A percentile compares a stretch with the other conserved stretches of the same genome.
Evolutionary conservation across 805 yeast species (phyloP).

Genomic region (Candida saitoana): DNA sequence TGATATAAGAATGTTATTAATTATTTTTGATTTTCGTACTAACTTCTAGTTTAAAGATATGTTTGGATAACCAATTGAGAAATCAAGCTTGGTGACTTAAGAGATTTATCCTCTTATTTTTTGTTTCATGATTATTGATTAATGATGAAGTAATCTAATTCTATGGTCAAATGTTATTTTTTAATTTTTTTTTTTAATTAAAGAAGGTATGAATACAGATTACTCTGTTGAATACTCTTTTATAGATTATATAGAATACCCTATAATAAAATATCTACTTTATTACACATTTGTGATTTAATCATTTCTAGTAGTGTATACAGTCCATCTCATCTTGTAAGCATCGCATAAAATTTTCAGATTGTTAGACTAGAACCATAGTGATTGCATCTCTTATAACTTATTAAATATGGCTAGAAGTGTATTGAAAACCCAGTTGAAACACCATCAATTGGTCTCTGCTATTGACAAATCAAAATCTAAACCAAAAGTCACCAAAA

Average conservation of each 20-base stretch:
- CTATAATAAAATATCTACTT: too few relatives aligned
- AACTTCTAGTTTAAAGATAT: background rate
- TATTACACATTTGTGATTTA: too few relatives aligned
- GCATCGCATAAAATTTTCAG: conserved; percentile 5
- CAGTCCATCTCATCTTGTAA: background rate
- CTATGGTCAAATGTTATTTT: too few relatives aligned
- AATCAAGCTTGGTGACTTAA: too few relatives aligned
- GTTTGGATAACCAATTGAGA: too few relatives aligned
- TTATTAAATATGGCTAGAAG: conserved; percentile 25
- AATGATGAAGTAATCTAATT: too few relatives aligned
- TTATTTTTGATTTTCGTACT: background rate
- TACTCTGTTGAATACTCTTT: too few relatives aligned
- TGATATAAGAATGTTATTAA: too few relatives aligned
- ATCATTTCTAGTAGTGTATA: conserved; percentile 1
- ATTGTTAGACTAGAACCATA: background rate
- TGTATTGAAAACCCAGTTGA: conserved; percentile 31
- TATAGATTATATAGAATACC: background rate
- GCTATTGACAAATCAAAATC: conserved; percentile 21
- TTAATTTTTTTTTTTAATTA: too few relatives aligned
- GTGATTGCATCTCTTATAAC: background rate
- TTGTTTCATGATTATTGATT: too few relatives aligned
- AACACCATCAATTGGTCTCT: conserved; percentile 22
- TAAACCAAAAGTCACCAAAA: conserved; percentile 16
- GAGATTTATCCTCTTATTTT: too few relatives aligned
- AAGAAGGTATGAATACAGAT: too few relatives aligned